phyloP scores from a whole-genome alignment of 176 grass and related monocot species.

The sorghum (Sorghum bicolor) region Sorghum_bicolor_NCBIv3 NC_012875.2:49577001-49577500 shows the following conservation, averaged over 20 bases:
- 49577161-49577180: constrained; percentile 53
- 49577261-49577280: constrained; percentile 34
- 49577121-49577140: neutral
- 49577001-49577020: neutral
- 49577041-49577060: neutral
- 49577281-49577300: constrained; percentile 51
- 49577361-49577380: neutral
- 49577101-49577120: neutral
- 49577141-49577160: constrained; percentile 10
- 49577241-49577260: constrained; percentile 84
- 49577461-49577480: constrained; percentile 34
- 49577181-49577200: constrained; percentile 89
- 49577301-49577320: constrained; percentile 10
- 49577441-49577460: neutral
- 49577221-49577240: constrained; percentile 96
- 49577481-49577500: constrained; percentile 51
- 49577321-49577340: neutral
- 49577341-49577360: neutral
- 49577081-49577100: neutral
- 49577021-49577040: neutral
- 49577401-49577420: neutral
- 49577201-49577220: constrained; percentile 92
- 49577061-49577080: constrained; percentile 3
- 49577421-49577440: neutral
- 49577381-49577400: neutral